phyloP scores from a whole-genome alignment of 2,329 filamentous ascomycete genomes.

The Diaporthe eres region DNA sequence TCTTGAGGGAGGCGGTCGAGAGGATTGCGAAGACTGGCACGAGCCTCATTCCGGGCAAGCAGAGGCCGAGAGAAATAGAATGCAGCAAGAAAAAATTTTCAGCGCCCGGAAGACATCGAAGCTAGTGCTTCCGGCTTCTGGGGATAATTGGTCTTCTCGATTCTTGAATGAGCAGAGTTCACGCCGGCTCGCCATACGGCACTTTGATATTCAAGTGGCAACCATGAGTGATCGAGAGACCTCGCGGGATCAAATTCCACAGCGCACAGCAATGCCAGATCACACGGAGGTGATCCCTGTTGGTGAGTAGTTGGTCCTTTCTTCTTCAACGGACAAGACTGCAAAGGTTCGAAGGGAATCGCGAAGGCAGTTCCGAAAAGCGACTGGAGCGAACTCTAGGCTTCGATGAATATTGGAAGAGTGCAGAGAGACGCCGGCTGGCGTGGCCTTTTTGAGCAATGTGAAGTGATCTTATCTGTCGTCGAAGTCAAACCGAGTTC shows the following conservation, averaged over 20 bases:
- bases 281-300: not conserved
- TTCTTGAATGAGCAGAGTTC: not conserved
- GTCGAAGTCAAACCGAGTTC: not conserved
- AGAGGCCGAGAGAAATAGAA: no score
- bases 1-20: conserved; percentile 1
- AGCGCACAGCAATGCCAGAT: not conserved
- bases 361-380: not conserved
- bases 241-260: not conserved
- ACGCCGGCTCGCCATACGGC: not conserved
- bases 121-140: no score
- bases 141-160: not conserved
- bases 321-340: not conserved
- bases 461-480: not conserved
- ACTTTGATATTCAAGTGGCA: not conserved
- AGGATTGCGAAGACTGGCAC: not conserved
- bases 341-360: not conserved
- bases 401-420: no score
- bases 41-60: not conserved
- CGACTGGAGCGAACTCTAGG: not conserved
- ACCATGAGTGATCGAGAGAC: not conserved
- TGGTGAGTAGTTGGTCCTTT: not conserved
- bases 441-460: not conserved
- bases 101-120: not conserved
- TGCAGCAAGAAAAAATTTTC: not conserved
- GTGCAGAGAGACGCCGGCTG: not conserved